Evolutionary conservation across 2,329 filamentous ascomycete genomes (phyloP), one percentile per base, ranked within the genome.

Genomic region (Penicillium griseofulvum): DNA sequence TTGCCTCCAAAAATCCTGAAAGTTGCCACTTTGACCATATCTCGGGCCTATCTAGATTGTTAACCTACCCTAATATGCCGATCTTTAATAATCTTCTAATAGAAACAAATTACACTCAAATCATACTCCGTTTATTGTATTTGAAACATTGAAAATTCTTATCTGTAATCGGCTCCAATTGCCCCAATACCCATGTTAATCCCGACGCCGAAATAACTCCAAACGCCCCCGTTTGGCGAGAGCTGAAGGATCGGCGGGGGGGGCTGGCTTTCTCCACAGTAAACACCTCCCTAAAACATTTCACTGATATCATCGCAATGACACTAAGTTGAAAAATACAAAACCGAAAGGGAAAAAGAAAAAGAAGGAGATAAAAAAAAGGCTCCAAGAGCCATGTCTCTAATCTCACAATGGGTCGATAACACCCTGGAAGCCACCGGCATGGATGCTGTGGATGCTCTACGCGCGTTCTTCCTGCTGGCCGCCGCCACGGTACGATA

Each of bases 391-490:
- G 33, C 14, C 29, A 61, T 63, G 58, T 38, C 44, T 39, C 26
- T 53, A 31, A 45, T 56, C 45, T 37, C 50, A 11, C 51, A 60
- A 49, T 47, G 48, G 46, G 39, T 63, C 29, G 61, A 63, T 52
- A 44, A 41, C 10, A 46, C 42, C 45, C 49, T 63, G 11, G 53
- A 61, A 46, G 51, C 52, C 29, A 56, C 56, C 9, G 58, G 55
- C 26, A 58, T 56, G 56, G 58, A 58, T 54, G 62, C 65, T 10
- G 61, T 71, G 14, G 69, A 72, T 43, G 57, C 65, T 34, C 57
- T 76, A 44, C 71, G 74, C 60, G 57, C 63, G 33, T 74, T 73
- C 61, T 76, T 74, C 54, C 50, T 76, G 52, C 59, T 72, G 45
- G 64, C 72, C 58, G 67, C 72, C 49, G 71, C 67, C 58, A 72